Percentiles rank a stretch among this genome's conserved stretches.
Conservation (phyloP, 2,329 filamentous ascomycete species). For the Epichloe scottii region DNA sequence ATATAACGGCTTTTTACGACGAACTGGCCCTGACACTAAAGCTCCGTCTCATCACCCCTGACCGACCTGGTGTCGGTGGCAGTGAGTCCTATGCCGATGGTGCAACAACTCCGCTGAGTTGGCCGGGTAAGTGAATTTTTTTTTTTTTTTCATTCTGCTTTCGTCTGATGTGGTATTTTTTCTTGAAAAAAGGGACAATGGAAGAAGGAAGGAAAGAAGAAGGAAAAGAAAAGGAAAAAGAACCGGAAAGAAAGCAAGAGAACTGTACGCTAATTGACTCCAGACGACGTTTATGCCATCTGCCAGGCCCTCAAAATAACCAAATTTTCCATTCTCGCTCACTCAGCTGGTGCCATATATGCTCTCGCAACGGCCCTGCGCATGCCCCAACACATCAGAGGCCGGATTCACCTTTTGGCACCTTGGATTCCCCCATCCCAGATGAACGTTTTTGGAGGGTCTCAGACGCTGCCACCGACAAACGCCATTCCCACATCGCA, state of each 20-base stretch:
- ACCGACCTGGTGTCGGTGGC: constrained; percentile 85
- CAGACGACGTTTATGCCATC: constrained; percentile 79
- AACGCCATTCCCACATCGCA: constrained; percentile 87
- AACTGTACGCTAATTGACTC: constrained; percentile 14
- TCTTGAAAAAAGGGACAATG: background rate
- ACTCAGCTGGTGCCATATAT: constrained; percentile 96
- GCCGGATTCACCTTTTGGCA: constrained; percentile 84
- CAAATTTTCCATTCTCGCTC: constrained; percentile 90
- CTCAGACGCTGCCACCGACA: constrained; percentile 63
- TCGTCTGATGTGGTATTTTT: background rate
- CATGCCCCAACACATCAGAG: constrained; percentile 91
- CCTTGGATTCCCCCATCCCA: constrained; percentile 97
- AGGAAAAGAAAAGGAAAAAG: background rate
- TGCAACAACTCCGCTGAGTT: constrained; percentile 75
- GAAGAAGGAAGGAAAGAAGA: background rate
- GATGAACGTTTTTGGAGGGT: constrained; percentile 64
- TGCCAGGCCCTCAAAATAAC: constrained; percentile 86
- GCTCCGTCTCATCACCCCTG: constrained; percentile 81
- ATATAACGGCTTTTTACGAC: constrained; percentile 94
- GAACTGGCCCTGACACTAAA: constrained; percentile 83
- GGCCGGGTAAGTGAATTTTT: constrained; percentile 58
- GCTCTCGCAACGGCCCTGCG: constrained; percentile 87
- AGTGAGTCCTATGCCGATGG: constrained; percentile 76
- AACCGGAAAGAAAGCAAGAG: too few species aligned
- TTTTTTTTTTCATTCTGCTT: too few species aligned